Percentiles rank a stretch among this genome's conserved stretches.
phyloP scores from a whole-genome alignment of 371 early-diverging fungal species.

The Mucor racemosus region DNA sequence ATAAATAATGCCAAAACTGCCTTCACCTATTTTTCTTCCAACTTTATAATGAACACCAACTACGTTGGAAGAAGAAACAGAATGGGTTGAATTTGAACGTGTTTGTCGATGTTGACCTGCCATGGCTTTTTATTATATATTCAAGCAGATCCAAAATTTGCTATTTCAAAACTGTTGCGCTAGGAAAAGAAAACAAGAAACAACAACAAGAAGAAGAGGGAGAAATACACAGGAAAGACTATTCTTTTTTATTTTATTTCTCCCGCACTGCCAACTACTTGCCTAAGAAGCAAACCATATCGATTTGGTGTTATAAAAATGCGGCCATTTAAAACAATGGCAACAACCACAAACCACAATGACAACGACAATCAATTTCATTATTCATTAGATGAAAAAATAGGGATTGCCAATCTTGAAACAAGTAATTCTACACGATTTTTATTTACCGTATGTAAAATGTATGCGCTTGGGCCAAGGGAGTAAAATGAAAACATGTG shows the following conservation, averaged over 20 bases:
- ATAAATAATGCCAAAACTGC: slow-evolving; percentile 95
- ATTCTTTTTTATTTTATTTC: too few relatives aligned
- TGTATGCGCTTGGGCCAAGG: neutral
- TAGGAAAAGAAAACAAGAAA: neutral
- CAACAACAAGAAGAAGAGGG: too few relatives aligned
- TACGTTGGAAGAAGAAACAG: slow-evolving; percentile 46
- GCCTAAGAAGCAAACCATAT: too few relatives aligned
- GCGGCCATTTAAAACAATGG: too few relatives aligned
- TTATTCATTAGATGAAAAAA: too few relatives aligned
- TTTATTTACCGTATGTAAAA: neutral
- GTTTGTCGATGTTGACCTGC: slow-evolving; percentile 29
- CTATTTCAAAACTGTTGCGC: neutral
- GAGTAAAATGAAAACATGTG: neutral
- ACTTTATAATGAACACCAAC: slow-evolving; percentile 95
- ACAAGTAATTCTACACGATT: too few relatives aligned
- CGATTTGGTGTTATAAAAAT: too few relatives aligned
- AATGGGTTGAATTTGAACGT: slow-evolving; percentile 23
- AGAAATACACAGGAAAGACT: too few relatives aligned
- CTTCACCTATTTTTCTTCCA: slow-evolving; percentile 95
- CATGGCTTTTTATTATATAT: slow-evolving; percentile 8
- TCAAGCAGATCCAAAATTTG: neutral
- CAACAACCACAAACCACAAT: too few relatives aligned
- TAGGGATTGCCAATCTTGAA: too few relatives aligned
- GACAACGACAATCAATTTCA: too few relatives aligned
- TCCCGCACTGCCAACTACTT: too few relatives aligned